These are phyloP conservation scores for Ceratocystis papillata DNA, from an alignment of 2,329 filamentous ascomycete species.

Conservation along the genomic window DNA sequence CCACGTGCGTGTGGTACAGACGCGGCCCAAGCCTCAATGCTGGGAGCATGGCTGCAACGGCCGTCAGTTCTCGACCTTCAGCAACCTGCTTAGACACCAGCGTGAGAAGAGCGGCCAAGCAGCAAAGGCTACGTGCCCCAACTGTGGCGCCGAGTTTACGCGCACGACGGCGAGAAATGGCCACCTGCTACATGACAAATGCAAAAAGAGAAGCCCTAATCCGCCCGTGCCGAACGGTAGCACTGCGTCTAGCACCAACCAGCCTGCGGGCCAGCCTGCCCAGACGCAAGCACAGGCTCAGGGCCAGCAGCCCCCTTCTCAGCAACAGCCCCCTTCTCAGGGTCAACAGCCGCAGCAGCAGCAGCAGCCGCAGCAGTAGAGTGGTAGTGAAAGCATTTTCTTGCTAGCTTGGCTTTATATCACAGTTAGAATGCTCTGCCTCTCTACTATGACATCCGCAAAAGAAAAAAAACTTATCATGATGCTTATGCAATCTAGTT, in stretches of 20 bases:
- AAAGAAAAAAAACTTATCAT: neutral
- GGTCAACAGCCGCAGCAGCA: neutral
- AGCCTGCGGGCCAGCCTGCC: neutral
- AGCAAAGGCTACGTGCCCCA: slow-evolving; percentile 76
- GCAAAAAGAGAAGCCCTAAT: slow-evolving; percentile 49
- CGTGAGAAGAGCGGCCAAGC: slow-evolving; percentile 89
- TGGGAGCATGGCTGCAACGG: slow-evolving; percentile 98
- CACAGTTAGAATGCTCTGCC: neutral
- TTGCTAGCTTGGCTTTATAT: neutral
- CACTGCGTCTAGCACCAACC: slow-evolving; percentile 13
- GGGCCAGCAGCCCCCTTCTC: neutral
- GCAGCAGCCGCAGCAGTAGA: neutral
- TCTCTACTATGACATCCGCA: neutral
- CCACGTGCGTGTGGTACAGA: slow-evolving; percentile 59
- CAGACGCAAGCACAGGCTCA: slow-evolving; percentile 7
- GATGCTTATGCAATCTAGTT: slow-evolving; percentile 11
- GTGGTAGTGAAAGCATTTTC: neutral
- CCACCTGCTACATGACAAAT: slow-evolving; percentile 78
- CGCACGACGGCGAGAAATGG: slow-evolving; percentile 80
- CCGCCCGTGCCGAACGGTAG: slow-evolving; percentile 10
- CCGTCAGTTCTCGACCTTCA: slow-evolving; percentile 90
- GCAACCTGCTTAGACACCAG: slow-evolving; percentile 85
- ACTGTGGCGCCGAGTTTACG: slow-evolving; percentile 89
- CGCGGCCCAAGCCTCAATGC: slow-evolving; percentile 84
- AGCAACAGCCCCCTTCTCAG: slow-evolving; percentile 1